Base-by-base conservation (phyloP, 129 eudicot genomes). In the Ambrosia trifida region DNA sequence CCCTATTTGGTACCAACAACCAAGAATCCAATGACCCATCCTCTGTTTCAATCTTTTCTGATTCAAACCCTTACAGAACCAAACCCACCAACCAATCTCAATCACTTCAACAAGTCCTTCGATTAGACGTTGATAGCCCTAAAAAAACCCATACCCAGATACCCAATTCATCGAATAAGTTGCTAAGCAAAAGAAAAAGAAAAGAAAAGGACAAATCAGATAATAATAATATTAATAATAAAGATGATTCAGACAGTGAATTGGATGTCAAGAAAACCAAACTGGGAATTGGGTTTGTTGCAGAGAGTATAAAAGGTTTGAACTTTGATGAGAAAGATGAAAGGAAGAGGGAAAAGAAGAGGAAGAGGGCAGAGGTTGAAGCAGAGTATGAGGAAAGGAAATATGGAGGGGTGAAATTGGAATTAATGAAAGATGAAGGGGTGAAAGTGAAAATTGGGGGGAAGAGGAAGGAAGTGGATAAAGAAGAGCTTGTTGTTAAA, bases 311-410 rank as follows among this genome's bases (percentile, higher is more conserved):
- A 60, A 66, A 76, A 78, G 28, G 19, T 17, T 24, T 31, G 31
- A 24, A 31, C 40, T 19, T 78, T 51, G 80, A 59, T 45, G 80
- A 61, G 9, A 82, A 47, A 5, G 83, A 47, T 69, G 66, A 64
- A 66, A 83, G 65, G 75, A 80, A 81, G 73, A 72, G 71, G 57
- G 85, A 83, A 83, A 90, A 87, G 80, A 93, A 95, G 85, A 86
- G 99, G 86, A 95, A 95, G 88, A 88, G 97, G 78, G 90, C 81
- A 70, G 97, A 95, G 64, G 52, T 95, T 43, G 99, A 95, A 84
- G 87, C 89, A 33, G 95, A 84, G 60, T 95, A 95, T 33, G 97
- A 95, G 73, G 96, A 77, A 41, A 86, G 65, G 66, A 72, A 79
- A 47, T 84, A 85, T 18, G 97, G 97, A 31, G 90, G 57, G 44